Evolutionary conservation across 225 moss, liverwort and hornwort species (phyloP), one percentile per base, ranked within the genome.

Genomic region (Pseudisothecium myosuroides): DNA sequence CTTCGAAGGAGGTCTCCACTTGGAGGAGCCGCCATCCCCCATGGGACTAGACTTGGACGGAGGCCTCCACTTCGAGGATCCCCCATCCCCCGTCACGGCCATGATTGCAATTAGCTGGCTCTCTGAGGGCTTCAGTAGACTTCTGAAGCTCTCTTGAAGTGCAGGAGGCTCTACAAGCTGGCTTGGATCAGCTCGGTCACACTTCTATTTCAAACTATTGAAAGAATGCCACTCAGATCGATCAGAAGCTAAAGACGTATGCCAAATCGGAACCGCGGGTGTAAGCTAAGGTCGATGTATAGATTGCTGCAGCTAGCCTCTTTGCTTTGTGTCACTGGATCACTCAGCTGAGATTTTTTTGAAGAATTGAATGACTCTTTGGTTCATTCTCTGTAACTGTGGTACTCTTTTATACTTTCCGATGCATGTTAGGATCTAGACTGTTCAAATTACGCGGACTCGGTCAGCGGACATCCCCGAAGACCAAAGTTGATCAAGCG

Each of bases 1-100:
- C 67, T 74, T 84, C 4, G 84, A 84, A 1, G 83, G 84, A 55
- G 83, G 88, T 47, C 58, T 50, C 77, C 88, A 88, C 66, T 84
- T 88, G 24, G 76, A 88, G 6, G 77, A 84, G 11, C 83, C 83
- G 15, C 83, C 88, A 37, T 88, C 83, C 6, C 83, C 88, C 83
- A 55, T 21, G 21, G 60, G 81, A 29, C 49, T 37, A 14, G 59
- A 13, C 49, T 77, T 86, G 3, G 86, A 89, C 11, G 89, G 89
- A 86, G 86, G 85, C 4, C 73, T 63, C 89, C 84, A 80, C 47
- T 85, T 80, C 11, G 89, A 89, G 1, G 89, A 89, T 31, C 90
- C 90, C 2, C 92, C 90, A 61, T 92, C 90, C 29, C 92, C 90
- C 55, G 76, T n/a, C 22, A 85, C 71, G 37, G 59, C 86, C 86